Evolutionary conservation across 1,284 basidiomycete species (phyloP).

Genomic region (Cystobasidium sp.): DNA sequence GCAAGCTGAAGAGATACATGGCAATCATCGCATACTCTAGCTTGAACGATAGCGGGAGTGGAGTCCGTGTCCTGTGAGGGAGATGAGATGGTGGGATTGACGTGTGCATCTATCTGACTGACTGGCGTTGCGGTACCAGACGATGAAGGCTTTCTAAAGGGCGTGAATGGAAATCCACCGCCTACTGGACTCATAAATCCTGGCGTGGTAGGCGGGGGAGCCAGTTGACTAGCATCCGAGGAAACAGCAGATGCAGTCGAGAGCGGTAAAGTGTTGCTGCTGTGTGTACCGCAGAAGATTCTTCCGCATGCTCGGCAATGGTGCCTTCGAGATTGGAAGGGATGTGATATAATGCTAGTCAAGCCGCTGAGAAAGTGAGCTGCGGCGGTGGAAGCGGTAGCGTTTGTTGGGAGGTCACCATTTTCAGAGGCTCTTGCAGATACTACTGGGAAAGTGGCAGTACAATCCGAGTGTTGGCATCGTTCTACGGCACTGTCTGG

Average conservation of each 20-base stretch:
- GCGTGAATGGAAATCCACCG: not conserved
- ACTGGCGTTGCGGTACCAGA: not conserved
- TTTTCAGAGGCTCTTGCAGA: not conserved
- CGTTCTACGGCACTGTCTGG: slow-evolving; percentile 2
- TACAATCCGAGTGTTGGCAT: slow-evolving; percentile 17
- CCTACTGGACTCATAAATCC: not conserved
- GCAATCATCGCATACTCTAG: slow-evolving; percentile 28
- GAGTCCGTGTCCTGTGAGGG: not conserved
- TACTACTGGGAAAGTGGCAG: not conserved
- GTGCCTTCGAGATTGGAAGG: slow-evolving; percentile 29
- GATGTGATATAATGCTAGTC: slow-evolving; percentile 25
- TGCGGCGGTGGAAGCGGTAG: not conserved
- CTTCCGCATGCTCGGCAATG: slow-evolving; percentile 33
- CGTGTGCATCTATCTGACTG: not conserved
- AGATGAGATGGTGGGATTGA: not conserved
- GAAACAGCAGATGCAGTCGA: not conserved
- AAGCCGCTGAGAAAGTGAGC: slow-evolving; percentile 25
- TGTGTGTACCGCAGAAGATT: slow-evolving; percentile 19
- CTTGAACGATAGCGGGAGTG: not conserved
- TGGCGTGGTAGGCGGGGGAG: not conserved
- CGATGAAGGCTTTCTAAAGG: not conserved
- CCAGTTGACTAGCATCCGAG: not conserved
- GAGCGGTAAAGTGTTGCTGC: slow-evolving; percentile 12
- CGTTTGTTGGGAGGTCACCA: not conserved
- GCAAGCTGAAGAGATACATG: slow-evolving; percentile 1